Evolutionary conservation across 192 early-diverging fungal genomes (phyloP).

Genomic region (Umbelopsis ramanniana): DNA sequence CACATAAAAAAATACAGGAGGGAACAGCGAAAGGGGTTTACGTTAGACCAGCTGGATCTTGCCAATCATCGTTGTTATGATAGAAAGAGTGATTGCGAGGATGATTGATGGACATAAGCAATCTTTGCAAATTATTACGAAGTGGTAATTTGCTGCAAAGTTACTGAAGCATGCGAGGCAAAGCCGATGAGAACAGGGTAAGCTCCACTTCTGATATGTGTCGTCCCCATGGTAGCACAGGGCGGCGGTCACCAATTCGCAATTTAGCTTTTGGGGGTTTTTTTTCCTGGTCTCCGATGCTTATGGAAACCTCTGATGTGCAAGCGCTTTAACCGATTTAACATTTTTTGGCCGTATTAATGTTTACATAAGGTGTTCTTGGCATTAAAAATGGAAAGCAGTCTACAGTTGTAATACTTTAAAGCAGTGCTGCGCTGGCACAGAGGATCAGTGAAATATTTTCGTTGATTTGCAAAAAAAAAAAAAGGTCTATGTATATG

Average conservation of each 20-base stretch:
- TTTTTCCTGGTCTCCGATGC: conserved; percentile 1
- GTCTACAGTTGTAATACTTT: too few relatives aligned
- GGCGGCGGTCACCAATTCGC: conserved; percentile 19
- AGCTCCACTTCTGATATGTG: conserved; percentile 12
- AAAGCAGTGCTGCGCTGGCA: too few relatives aligned
- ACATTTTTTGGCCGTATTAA: too few relatives aligned
- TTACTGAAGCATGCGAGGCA: conserved; percentile 10
- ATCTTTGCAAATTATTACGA: conserved; percentile 17
- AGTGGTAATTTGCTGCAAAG: neutral
- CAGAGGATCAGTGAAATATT: too few relatives aligned
- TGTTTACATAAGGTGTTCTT: too few relatives aligned
- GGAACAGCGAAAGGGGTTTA: neutral
- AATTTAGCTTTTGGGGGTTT: neutral
- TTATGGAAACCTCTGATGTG: neutral
- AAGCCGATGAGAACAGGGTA: conserved; percentile 20
- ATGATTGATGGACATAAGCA: conserved; percentile 22
- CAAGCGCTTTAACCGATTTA: too few relatives aligned
- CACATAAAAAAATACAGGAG: neutral
- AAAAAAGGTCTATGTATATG: neutral
- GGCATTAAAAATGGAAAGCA: too few relatives aligned
- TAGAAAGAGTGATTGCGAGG: conserved; percentile 18
- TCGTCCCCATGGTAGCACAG: conserved; percentile 18
- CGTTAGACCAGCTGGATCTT: conserved; percentile 13
- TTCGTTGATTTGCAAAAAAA: neutral
- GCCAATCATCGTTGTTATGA: conserved; percentile 22